These are phyloP conservation scores for Porphyra umbilicalis DNA, from an alignment of 31 red algal species.

Conservation along the genomic window DNA sequence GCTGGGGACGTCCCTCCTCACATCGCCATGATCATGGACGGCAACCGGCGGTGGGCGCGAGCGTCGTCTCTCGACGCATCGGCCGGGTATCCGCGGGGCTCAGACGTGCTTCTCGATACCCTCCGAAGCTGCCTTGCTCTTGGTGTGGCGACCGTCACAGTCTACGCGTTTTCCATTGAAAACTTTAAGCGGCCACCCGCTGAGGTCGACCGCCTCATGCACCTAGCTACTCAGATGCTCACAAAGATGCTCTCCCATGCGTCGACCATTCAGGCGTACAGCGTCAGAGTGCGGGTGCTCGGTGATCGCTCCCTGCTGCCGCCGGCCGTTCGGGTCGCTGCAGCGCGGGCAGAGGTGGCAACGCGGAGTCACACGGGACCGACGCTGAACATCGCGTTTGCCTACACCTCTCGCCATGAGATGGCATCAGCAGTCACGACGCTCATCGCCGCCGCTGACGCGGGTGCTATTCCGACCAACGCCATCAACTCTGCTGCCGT, in stretches of 20 bases:
- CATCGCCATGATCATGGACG: conserved; percentile 98
- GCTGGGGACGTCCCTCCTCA: conserved; percentile 47
- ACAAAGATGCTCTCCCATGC: conserved; percentile 11
- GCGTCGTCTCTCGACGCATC: conserved; percentile 19
- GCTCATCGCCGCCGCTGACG: conserved; percentile 6
- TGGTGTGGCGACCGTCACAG: conserved; percentile 63
- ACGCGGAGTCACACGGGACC: conserved; percentile 43
- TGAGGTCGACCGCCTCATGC: conserved; percentile 67
- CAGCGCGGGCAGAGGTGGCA: conserved; percentile 35
- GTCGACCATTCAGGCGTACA: conserved; percentile 21
- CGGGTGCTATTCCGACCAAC: conserved; percentile 3
- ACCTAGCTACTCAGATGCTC: conserved; percentile 13
- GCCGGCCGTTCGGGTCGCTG: conserved; percentile 15
- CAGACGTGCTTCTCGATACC: conserved; percentile 53
- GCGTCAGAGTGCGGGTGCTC: conserved; percentile 51
- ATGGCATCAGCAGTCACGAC: conserved; percentile 49
- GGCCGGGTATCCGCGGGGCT: conserved; percentile 69
- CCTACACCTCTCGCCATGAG: conserved; percentile 72
- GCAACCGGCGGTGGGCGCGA: conserved; percentile 93
- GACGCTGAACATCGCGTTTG: conserved; percentile 86
- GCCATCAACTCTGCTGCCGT: conserved; percentile 29
- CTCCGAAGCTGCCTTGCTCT: conserved; percentile 88
- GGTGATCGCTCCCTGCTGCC: conserved; percentile 57
- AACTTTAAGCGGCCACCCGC: conserved; percentile 76
- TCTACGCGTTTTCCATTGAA: conserved; percentile 95